These are phyloP conservation scores for Bertia moriformis DNA, from an alignment of 2,329 filamentous ascomycete species.

Conservation along the genomic window DNA sequence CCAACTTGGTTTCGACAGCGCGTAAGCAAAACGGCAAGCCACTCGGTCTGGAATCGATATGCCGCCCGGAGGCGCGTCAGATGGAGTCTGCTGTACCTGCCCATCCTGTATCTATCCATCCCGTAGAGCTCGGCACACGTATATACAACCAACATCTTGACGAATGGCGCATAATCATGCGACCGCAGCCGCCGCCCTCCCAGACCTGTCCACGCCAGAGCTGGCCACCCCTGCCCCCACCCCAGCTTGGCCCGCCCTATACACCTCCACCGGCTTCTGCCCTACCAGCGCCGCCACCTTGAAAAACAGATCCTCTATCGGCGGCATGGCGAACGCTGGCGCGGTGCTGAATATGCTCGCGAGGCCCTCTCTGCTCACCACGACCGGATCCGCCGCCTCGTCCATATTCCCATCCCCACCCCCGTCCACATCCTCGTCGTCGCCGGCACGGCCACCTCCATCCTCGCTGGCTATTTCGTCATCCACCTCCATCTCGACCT, in stretches of 20 bases:
- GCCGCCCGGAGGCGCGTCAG: no score
- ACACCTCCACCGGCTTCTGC: background rate
- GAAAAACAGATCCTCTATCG: constrained; percentile 64
- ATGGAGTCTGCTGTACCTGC: no score
- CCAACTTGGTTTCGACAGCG: no score
- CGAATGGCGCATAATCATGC: no score
- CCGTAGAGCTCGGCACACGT: no score
- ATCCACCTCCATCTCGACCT: constrained; percentile 18
- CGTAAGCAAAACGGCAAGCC: no score
- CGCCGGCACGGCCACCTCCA: constrained; percentile 24
- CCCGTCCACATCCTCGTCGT: constrained; percentile 24
- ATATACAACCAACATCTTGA: no score
- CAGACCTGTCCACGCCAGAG: no score
- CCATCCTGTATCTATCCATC: no score
- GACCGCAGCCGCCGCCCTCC: no score
- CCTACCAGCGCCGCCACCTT: constrained; percentile 44
- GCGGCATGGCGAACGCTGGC: constrained; percentile 54
- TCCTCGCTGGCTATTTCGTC: constrained; percentile 21
- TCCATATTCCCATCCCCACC: constrained; percentile 21
- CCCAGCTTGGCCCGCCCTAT: background rate
- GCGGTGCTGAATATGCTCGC: constrained; percentile 57
- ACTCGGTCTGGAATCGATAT: no score
- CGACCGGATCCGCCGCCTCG: constrained; percentile 36
- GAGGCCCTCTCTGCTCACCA: constrained; percentile 55
- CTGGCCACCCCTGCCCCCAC: no score